Percentiles rank a stretch among this genome's conserved stretches.
Conservation (phyloP, 1,284 basidiomycete genomes). For the Microbotryum silenes-acaulis region DNA sequence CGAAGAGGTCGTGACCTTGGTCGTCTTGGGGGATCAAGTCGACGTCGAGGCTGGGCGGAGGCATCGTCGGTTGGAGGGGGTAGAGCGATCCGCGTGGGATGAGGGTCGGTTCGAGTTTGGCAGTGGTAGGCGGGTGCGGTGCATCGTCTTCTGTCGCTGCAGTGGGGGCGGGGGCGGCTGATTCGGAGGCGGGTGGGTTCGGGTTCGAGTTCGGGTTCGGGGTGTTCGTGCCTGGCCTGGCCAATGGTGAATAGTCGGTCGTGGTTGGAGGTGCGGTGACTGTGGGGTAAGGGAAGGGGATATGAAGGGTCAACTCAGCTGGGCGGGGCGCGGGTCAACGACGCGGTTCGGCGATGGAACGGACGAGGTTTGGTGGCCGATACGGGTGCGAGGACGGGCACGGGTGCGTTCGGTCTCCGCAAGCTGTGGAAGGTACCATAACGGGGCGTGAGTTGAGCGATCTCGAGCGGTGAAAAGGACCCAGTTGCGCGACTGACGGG, state of each 20-base stretch:
- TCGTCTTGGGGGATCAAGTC: conserved; percentile 19
- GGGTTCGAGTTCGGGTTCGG: not conserved
- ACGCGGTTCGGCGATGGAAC: too few relatives aligned
- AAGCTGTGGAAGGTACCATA: not conserved
- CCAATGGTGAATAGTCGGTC: conserved; percentile 25
- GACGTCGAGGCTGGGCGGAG: conserved; percentile 34
- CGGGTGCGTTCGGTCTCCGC: not conserved
- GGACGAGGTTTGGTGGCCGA: too few relatives aligned
- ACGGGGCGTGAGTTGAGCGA: not conserved
- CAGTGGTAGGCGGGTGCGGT: not conserved
- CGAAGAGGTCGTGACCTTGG: conserved; percentile 50
- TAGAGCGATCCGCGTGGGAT: conserved; percentile 1
- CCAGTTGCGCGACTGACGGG: conserved; percentile 1
- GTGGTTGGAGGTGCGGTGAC: conserved; percentile 15
- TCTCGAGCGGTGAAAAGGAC: too few relatives aligned
- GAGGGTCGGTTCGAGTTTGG: conserved; percentile 9
- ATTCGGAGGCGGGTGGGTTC: not conserved
- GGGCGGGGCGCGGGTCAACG: too few relatives aligned
- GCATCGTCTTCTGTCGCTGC: not conserved
- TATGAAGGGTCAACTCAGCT: not conserved
- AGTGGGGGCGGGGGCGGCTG: not conserved
- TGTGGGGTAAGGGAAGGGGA: not conserved
- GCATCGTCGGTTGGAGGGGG: not conserved
- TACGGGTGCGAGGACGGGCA: too few relatives aligned
- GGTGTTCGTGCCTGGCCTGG: conserved; percentile 15